Percentiles rank a stretch among this genome's conserved stretches.
Conservation (phyloP, 2,329 filamentous ascomycete species). For the Cercospora sojina region DNA sequence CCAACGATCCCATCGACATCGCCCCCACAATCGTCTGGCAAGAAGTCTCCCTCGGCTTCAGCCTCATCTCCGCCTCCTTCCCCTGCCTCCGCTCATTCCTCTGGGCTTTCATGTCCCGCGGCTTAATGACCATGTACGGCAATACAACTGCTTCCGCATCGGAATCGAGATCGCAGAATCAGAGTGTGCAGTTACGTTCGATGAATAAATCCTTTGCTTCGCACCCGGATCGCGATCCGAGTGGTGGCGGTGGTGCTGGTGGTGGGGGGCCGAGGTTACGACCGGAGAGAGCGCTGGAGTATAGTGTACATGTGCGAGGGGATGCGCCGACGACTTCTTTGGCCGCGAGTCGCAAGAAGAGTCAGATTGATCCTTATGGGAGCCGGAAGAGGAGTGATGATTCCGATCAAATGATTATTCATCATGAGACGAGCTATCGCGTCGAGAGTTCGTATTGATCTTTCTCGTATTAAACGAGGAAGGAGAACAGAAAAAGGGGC, state of each 20-base stretch:
- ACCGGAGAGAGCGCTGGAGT: slow-evolving; percentile 5
- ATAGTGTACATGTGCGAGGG: slow-evolving; percentile 9
- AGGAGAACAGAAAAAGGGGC: background rate
- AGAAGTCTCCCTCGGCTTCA: slow-evolving; percentile 28
- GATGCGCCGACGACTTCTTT: background rate
- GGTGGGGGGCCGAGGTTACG: background rate
- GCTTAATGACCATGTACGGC: slow-evolving; percentile 29
- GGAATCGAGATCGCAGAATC: slow-evolving; percentile 10
- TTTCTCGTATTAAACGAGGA: background rate
- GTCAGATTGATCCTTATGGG: background rate
- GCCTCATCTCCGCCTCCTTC: slow-evolving; percentile 32
- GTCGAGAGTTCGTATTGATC: slow-evolving; percentile 20
- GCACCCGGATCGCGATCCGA: background rate
- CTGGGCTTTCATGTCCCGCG: slow-evolving; percentile 29
- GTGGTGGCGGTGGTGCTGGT: no score
- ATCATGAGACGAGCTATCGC: slow-evolving; percentile 23
- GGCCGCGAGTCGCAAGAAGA: background rate
- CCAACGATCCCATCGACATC: slow-evolving; percentile 25
- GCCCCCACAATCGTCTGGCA: slow-evolving; percentile 27
- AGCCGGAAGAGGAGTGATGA: slow-evolving; percentile 20
- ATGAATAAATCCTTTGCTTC: slow-evolving; percentile 20
- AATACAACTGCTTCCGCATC: slow-evolving; percentile 23
- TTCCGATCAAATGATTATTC: slow-evolving; percentile 26
- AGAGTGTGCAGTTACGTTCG: slow-evolving; percentile 21
- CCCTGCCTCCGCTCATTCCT: slow-evolving; percentile 31